Evolutionary conservation across 352 stramenopile species (phyloP).

Genomic region (Phytophthora crassamura): DNA sequence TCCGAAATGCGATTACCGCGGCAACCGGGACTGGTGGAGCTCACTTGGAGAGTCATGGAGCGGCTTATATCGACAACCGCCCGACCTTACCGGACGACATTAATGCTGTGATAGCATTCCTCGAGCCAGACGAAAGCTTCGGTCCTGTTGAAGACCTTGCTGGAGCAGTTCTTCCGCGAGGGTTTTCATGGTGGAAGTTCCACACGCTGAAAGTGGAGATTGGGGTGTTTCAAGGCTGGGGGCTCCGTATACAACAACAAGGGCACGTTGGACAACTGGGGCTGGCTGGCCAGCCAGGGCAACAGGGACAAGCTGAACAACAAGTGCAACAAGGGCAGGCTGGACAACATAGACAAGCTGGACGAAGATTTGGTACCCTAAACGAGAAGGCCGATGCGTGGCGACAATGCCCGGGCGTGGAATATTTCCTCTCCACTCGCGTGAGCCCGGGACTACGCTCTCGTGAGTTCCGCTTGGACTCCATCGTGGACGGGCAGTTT

Average conservation of each 20-base stretch:
- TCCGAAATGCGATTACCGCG: neutral
- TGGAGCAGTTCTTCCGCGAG: neutral
- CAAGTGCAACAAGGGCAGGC: neutral
- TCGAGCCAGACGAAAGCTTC: constrained; percentile 7
- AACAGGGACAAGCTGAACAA: neutral
- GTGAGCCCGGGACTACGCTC: neutral
- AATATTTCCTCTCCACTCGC: constrained; percentile 11
- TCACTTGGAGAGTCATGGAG: neutral
- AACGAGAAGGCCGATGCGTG: constrained; percentile 9
- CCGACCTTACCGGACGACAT: neutral
- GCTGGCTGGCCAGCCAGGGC: too few relatives aligned
- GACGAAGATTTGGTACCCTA: neutral
- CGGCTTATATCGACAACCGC: neutral
- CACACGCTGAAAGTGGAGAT: constrained; percentile 20
- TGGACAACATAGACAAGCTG: too few relatives aligned
- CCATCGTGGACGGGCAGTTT: constrained; percentile 13
- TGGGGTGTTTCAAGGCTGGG: constrained; percentile 1
- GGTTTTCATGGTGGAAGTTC: neutral
- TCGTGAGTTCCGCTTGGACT: constrained; percentile 18
- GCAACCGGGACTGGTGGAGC: neutral
- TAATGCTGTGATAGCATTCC: neutral
- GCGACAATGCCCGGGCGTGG: constrained; percentile 5
- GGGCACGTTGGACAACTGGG: neutral
- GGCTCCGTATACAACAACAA: neutral
- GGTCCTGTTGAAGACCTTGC: neutral